Base-by-base conservation (phyloP, 192 early-diverging fungal species). In the Allomyces macrogynus region DNA sequence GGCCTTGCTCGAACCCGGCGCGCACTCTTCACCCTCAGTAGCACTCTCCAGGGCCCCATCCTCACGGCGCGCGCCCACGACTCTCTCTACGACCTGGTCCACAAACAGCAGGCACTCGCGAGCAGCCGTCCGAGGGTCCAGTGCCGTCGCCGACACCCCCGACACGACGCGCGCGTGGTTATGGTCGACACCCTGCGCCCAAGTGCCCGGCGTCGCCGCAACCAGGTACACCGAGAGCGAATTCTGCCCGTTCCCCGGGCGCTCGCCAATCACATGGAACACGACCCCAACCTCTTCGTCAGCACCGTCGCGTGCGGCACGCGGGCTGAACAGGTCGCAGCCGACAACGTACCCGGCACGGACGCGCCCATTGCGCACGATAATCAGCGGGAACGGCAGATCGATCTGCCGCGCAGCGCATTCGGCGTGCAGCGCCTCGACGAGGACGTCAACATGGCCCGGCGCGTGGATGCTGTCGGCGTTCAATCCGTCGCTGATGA, bases 151-250 rank as follows among this genome's bases (percentile, higher is more conserved):
- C 24, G 24, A 26, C 2, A 62, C 8, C 3, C 62, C 62, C 24
- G 24, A 26, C 20, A 62, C 62, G 23, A 62, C 24, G 24, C 24
- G 24, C 24, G 27, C 62, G 8, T 26, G 18, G 62, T 22, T 18
- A 23, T 62, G 62, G 27, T 62, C 62, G 4, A 62, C 62, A 1
- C 27, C 62, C 3, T 22, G 1, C 62, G 62, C 62, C 62, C 62
- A 62, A 0, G 12, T 24, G 10, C 14, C 8, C 62, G 27, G 62
- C 24, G 62, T 1, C 62, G 27, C 62, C 24, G 16, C 24, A 4
- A 32, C 62, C 23, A 22, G 10, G 62, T 62, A 62, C 62, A 32
- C 62, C 23, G 62, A 62, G 23, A 62, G 3, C 62, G 62, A n/a
- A 8, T 62, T 23, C 20, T 62, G 16, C 12, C 62, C 62, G 8